These are phyloP conservation scores for Botrytis galanthina DNA, from an alignment of 2,329 filamentous ascomycete species.

Conservation along the genomic window DNA sequence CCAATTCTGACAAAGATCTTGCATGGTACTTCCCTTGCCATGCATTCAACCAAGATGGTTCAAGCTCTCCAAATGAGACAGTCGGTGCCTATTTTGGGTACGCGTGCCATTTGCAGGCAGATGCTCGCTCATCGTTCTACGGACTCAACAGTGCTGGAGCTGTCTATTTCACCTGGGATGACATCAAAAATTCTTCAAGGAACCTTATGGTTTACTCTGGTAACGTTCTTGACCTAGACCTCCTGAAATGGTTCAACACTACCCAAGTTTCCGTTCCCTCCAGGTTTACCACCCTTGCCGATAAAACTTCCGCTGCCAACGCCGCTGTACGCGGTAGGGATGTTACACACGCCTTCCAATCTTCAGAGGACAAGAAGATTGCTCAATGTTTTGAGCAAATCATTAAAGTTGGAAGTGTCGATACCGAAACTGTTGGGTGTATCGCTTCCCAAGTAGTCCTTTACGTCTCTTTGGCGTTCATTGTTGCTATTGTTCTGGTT, in stretches of 20 bases:
- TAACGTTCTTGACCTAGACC: constrained; percentile 83
- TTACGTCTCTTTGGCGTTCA: constrained; percentile 88
- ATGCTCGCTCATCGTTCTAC: constrained; percentile 74
- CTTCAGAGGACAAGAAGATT: constrained; percentile 71
- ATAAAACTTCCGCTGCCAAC: constrained; percentile 60
- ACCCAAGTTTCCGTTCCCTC: constrained; percentile 72
- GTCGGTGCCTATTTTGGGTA: constrained; percentile 78
- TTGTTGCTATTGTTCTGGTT: constrained; percentile 79
- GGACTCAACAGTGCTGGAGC: constrained; percentile 68
- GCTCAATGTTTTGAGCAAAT: constrained; percentile 89
- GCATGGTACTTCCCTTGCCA: constrained; percentile 98
- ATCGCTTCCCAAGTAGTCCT: constrained; percentile 97
- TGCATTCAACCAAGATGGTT: constrained; percentile 91
- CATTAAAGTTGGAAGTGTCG: constrained; percentile 92
- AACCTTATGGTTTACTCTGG: constrained; percentile 95
- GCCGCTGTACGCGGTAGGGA: constrained; percentile 75
- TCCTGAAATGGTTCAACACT: constrained; percentile 86
- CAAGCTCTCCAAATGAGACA: constrained; percentile 70
- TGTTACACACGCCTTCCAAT: constrained; percentile 84
- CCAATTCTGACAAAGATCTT: constrained; percentile 68
- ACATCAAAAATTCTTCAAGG: constrained; percentile 82
- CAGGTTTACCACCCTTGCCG: constrained; percentile 76
- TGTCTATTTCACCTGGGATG: constrained; percentile 95
- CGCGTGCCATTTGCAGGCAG: constrained; percentile 76
- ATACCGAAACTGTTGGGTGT: constrained; percentile 94